A percentile compares a stretch with the other conserved stretches of the same genome.
Evolutionary conservation across 345 rosid species (phyloP).

Genomic region (Balakata baccata): DNA sequence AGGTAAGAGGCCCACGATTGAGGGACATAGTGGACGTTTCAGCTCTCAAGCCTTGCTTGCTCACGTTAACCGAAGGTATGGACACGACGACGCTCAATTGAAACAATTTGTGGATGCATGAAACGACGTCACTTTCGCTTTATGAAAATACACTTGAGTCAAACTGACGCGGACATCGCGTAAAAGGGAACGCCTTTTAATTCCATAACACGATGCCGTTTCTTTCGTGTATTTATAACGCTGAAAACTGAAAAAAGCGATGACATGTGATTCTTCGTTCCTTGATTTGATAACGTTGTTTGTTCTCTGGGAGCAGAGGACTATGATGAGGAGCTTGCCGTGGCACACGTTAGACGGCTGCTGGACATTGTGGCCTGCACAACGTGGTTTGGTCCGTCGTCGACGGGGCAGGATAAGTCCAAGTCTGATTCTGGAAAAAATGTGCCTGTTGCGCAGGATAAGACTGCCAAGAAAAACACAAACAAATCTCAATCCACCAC

Average conservation of each 20-base stretch:
- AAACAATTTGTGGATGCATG: neutral
- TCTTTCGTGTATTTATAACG: neutral
- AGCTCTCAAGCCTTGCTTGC: conserved; percentile 79
- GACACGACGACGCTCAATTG: neutral
- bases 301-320: conserved; percentile 49
- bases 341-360: conserved; percentile 85
- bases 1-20: conserved; percentile 72
- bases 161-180: too few relatives aligned
- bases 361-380: conserved; percentile 91
- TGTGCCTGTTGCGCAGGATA: conserved; percentile 34
- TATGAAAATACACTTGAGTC: too few relatives aligned
- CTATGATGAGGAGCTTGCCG: conserved; percentile 71
- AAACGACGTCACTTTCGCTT: conserved; percentile 17
- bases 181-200: too few relatives aligned
- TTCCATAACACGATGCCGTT: too few relatives aligned
- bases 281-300: neutral
- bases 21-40: conserved; percentile 73
- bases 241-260: too few relatives aligned
- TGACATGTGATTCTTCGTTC: neutral
- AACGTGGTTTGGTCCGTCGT: conserved; percentile 68
- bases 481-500: conserved; percentile 18
- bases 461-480: conserved; percentile 42
- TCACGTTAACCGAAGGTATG: conserved; percentile 63
- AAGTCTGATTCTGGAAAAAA: conserved; percentile 46
- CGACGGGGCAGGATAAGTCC: conserved; percentile 36